phyloP scores from a whole-genome alignment of 2,329 filamentous ascomycete genomes.

The Thielaviopsis musarum region DNA sequence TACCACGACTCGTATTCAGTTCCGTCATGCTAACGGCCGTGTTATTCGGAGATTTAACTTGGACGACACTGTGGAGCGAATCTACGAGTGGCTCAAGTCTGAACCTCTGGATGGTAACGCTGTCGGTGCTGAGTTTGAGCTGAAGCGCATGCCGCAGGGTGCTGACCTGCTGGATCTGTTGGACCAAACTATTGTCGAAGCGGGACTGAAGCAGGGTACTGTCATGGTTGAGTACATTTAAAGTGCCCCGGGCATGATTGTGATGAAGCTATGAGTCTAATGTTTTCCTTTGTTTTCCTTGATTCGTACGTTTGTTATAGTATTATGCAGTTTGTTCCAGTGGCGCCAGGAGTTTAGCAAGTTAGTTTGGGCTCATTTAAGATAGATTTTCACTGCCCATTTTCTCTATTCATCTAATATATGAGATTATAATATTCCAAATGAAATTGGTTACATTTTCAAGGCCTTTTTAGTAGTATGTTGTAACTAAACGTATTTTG shows the following conservation, averaged over 20 bases:
- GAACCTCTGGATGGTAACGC: constrained; percentile 61
- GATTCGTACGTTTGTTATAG: background rate
- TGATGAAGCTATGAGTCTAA: background rate
- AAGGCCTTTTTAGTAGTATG: no score
- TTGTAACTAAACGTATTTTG: no score
- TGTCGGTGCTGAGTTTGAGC: constrained; percentile 62
- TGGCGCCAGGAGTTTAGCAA: background rate
- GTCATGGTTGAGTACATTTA: constrained; percentile 88
- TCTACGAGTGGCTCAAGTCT: constrained; percentile 96
- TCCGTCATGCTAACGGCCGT: constrained; percentile 68
- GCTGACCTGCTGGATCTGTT: constrained; percentile 67
- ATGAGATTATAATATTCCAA: background rate
- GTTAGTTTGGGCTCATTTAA: background rate
- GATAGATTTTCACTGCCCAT: background rate
- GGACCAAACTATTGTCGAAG: constrained; percentile 59
- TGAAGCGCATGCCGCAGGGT: constrained; percentile 63
- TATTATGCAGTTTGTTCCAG: background rate
- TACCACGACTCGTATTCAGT: constrained; percentile 72
- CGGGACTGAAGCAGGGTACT: constrained; percentile 77
- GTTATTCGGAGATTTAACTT: constrained; percentile 75
- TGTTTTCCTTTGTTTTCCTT: background rate
- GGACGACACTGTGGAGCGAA: constrained; percentile 57
- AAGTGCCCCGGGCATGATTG: constrained; percentile 19
- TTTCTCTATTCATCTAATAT: background rate
- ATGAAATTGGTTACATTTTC: background rate